Percentiles rank a stretch among this genome's conserved stretches.
These are phyloP conservation scores for Candida anutae DNA, from an alignment of 1,139 yeast species.

Conservation along the genomic window DNA sequence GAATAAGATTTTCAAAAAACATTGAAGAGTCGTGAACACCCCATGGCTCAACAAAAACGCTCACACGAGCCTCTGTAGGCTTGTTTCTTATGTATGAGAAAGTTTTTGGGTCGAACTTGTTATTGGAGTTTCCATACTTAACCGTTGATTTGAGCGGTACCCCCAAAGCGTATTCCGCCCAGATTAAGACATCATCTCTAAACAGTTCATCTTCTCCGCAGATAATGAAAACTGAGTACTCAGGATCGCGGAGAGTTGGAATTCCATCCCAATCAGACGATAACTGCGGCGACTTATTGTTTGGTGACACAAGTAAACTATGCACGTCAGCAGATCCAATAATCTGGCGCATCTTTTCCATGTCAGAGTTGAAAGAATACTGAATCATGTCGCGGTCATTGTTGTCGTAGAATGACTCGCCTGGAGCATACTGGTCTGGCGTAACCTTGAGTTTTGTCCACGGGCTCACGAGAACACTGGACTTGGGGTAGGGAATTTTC, in stretches of 20 bases:
- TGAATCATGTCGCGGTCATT: conserved; percentile 24
- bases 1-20: conserved; percentile 22
- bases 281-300: conserved; percentile 9
- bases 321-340: conserved; percentile 10
- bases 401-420: conserved; percentile 31
- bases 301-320: conserved; percentile 13
- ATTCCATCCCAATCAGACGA: conserved; percentile 26
- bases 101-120: conserved; percentile 11
- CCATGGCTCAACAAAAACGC: conserved; percentile 32
- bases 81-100: conserved; percentile 11
- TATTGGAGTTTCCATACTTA: conserved; percentile 20
- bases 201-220: conserved; percentile 39
- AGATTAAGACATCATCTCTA: conserved; percentile 33
- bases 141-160: conserved; percentile 15
- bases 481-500: conserved; percentile 19
- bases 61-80: conserved; percentile 11
- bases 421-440: conserved; percentile 12
- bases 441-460: conserved; percentile 25
- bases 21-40: conserved; percentile 36
- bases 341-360: conserved; percentile 5
- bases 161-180: conserved; percentile 27
- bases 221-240: conserved; percentile 22
- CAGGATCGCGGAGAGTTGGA: conserved; percentile 21
- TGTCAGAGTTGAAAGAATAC: conserved; percentile 5
- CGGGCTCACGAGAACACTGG: conserved; percentile 30